These are phyloP conservation scores for Neurospora africana DNA, from an alignment of 495 filamentous ascomycete species.

Conservation along the genomic window DNA sequence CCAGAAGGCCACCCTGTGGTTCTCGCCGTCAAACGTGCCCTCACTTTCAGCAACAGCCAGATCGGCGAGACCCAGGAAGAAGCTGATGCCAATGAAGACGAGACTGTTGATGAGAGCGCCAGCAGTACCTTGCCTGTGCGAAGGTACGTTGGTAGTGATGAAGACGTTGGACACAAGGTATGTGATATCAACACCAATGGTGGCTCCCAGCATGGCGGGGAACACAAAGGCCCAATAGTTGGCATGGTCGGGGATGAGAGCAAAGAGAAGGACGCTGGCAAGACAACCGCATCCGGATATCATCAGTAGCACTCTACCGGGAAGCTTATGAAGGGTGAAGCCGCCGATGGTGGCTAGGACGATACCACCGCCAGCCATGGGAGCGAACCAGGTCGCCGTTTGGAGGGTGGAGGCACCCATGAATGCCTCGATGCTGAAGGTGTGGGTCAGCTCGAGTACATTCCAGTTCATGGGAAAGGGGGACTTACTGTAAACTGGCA, in stretches of 20 bases:
- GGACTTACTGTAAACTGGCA: conserved; percentile 62
- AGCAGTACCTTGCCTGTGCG: conserved; percentile 61
- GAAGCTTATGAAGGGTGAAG: conserved; percentile 64
- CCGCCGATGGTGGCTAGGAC: conserved; percentile 63
- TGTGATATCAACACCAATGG: conserved; percentile 72
- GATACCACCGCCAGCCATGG: conserved; percentile 66
- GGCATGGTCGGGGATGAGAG: conserved; percentile 51
- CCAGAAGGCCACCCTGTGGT: conserved; percentile 60
- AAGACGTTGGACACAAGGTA: conserved; percentile 81
- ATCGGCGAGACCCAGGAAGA: conserved; percentile 69
- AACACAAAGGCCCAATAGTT: conserved; percentile 59
- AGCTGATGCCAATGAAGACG: conserved; percentile 71
- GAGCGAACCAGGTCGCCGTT: conserved; percentile 68
- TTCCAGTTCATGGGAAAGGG: neutral
- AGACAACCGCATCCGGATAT: conserved; percentile 58
- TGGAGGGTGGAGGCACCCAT: conserved; percentile 57
- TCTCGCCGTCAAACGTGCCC: conserved; percentile 31
- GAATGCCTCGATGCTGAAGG: conserved; percentile 49
- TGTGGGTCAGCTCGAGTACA: neutral
- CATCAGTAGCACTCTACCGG: conserved; percentile 59
- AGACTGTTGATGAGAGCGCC: conserved; percentile 49
- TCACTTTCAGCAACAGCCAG: conserved; percentile 44
- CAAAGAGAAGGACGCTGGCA: conserved; percentile 58
- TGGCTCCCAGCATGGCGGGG: conserved; percentile 72
- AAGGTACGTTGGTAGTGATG: conserved; percentile 64